Evolutionary conservation across 2,329 filamentous ascomycete genomes (phyloP).

Genomic region (Madurella mycetomatis): DNA sequence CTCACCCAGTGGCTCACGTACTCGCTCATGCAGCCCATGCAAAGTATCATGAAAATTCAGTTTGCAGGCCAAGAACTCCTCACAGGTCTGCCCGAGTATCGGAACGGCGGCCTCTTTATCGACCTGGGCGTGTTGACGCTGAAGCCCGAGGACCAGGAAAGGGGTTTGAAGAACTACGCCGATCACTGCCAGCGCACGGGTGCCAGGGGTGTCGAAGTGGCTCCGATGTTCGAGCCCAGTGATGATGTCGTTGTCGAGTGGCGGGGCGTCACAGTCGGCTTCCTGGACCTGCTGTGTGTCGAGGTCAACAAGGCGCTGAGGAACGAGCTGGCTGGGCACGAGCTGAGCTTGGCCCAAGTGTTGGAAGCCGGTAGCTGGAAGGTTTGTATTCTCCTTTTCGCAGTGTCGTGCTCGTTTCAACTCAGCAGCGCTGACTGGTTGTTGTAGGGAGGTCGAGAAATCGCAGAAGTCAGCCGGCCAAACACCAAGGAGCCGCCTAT

Average conservation of each 20-base stretch:
- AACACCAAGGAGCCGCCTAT: constrained; percentile 97
- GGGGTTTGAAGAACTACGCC: constrained; percentile 45
- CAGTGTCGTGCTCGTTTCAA: constrained; percentile 11
- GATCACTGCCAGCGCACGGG: constrained; percentile 69
- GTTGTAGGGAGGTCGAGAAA: constrained; percentile 76
- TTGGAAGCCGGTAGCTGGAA: constrained; percentile 98
- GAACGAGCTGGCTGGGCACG: constrained; percentile 58
- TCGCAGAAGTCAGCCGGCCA: constrained; percentile 89
- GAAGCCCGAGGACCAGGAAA: constrained; percentile 40
- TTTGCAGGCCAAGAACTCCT: constrained; percentile 52
- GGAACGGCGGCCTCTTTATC: constrained; percentile 66
- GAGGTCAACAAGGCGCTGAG: constrained; percentile 61
- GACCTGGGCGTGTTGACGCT: constrained; percentile 52
- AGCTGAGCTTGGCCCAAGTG: constrained; percentile 80
- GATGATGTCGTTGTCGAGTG: constrained; percentile 63
- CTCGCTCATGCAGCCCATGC: constrained; percentile 64
- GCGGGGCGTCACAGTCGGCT: constrained; percentile 59
- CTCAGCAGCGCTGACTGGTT: constrained; percentile 7
- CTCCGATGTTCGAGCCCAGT: constrained; percentile 54
- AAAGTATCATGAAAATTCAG: constrained; percentile 45
- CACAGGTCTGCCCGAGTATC: constrained; percentile 67
- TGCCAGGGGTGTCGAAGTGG: constrained; percentile 54
- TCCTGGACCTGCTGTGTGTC: constrained; percentile 51
- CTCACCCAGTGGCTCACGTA: constrained; percentile 82
- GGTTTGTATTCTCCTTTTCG: constrained; percentile 48